phyloP scores from a whole-genome alignment of 345 rosid genomes.

The Linum tenue region DNA sequence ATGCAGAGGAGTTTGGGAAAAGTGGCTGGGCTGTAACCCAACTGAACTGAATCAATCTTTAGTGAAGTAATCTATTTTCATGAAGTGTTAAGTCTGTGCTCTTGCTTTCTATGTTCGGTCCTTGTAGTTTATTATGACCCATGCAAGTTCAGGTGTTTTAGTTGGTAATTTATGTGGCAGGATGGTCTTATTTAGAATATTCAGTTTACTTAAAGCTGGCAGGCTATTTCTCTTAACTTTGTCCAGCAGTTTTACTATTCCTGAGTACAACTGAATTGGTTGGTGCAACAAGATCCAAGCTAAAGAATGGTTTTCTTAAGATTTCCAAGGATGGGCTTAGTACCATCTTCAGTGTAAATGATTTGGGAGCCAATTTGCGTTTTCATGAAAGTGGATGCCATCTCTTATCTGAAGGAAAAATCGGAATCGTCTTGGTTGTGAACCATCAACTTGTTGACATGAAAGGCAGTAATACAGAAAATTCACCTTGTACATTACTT shows the following conservation, averaged over 20 bases:
- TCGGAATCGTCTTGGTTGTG: slow-evolving; percentile 46
- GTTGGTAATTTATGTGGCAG: too few species aligned
- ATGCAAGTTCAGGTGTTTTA: too few species aligned
- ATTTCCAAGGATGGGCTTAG: slow-evolving; percentile 32
- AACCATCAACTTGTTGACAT: slow-evolving; percentile 18
- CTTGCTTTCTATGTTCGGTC: too few species aligned
- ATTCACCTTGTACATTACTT: slow-evolving; percentile 19
- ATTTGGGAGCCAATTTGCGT: slow-evolving; percentile 24
- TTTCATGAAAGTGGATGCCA: slow-evolving; percentile 41
- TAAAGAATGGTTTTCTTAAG: slow-evolving; percentile 32
- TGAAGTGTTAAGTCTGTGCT: too few species aligned
- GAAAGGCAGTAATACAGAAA: slow-evolving; percentile 22
- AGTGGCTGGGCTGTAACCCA: background rate
- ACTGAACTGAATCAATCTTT: too few species aligned
- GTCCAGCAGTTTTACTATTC: background rate
- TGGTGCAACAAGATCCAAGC: slow-evolving; percentile 24
- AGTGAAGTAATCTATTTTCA: too few species aligned
- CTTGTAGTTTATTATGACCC: too few species aligned
- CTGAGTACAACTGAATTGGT: slow-evolving; percentile 38
- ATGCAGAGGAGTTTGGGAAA: background rate
- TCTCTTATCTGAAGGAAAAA: slow-evolving; percentile 55
- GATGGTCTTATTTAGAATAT: too few species aligned
- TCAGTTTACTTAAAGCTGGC: too few species aligned
- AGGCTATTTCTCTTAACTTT: too few species aligned
- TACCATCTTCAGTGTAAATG: slow-evolving; percentile 30